phyloP scores from a whole-genome alignment of 2,329 filamentous ascomycete genomes.

The Celoporthe dispersa region DNA sequence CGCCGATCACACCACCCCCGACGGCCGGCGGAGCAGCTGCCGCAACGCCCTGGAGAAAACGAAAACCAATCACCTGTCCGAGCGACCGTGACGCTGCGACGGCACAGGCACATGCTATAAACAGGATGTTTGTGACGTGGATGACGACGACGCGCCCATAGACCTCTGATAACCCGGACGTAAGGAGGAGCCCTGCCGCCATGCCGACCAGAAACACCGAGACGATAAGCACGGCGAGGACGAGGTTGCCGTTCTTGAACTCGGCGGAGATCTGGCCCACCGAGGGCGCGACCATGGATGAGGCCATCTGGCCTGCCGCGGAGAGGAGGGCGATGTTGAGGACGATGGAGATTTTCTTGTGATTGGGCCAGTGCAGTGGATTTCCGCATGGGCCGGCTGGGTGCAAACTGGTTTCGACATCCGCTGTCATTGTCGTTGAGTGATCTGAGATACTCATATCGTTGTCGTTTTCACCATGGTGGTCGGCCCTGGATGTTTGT shows the following conservation, averaged over 20 bases:
- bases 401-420: neutral
- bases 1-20: neutral
- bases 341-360: conserved; percentile 14
- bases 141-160: neutral
- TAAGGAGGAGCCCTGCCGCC: neutral
- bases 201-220: neutral
- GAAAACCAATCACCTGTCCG: neutral
- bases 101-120: neutral
- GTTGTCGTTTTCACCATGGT: neutral
- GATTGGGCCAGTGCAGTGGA: conserved; percentile 1
- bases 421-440: neutral
- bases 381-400: neutral
- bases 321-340: conserved; percentile 21
- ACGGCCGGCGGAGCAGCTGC: neutral
- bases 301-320: conserved; percentile 26
- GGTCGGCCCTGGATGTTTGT: neutral
- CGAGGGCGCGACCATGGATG: conserved; percentile 32
- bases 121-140: neutral
- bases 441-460: neutral
- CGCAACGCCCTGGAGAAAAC: neutral
- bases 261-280: conserved; percentile 24
- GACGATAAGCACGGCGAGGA: neutral
- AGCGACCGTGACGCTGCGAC: neutral
- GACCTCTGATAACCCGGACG: neutral
- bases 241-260: neutral